Evolutionary conservation across 306 rosid genomes (phyloP), one percentile per base, ranked within the genome.

Genomic region (Cucurbita maxima): DNA sequence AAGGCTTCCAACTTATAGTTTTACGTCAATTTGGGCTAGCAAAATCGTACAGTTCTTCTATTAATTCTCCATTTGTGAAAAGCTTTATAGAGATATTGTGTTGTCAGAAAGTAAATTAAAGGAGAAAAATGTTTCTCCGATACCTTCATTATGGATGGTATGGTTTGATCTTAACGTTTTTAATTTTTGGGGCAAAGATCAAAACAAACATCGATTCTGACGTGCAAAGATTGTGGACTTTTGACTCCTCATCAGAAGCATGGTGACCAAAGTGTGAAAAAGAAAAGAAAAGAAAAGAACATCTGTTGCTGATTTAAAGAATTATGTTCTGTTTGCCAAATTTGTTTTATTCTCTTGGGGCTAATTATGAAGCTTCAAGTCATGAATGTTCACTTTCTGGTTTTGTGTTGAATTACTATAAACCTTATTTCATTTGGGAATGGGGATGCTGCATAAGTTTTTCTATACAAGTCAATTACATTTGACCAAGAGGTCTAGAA

Each of bases 1-100:
- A 91, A 91, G 99, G 74, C 78, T 86, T 81, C 79, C 64, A 44
- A 63, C 82, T 73, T 73, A 75, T 53, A 6, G 55, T 25, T 69
- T 69, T 69, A 47, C 22, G 43, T 30, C 15, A 69, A 14, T 22
- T 14, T 69, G 4, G 55, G 38, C 8, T 34, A 48, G 57, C 19
- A 68, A 45, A 45, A 68, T 48, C 41, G 3, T 68, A 3, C 57
- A 13, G 13, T 51, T 69, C 12, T 69, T 69, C 30, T 14, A 25
- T 69, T 48, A 48, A 25, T 48, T 50, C 74, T 8, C 44, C 58
- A 13, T 67, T 1, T 45, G 18, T 13, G 22, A 45, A 43, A 45
- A 45, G 4, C 72, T 41, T 15, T 38, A 62, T 3, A 9, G 30
- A 64, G 52, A 43, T 45, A 67, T 45, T 12, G 6, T 67, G 19